phyloP scores from a whole-genome alignment of 495 filamentous ascomycete genomes.

The Trichoderma parareesei region DNA sequence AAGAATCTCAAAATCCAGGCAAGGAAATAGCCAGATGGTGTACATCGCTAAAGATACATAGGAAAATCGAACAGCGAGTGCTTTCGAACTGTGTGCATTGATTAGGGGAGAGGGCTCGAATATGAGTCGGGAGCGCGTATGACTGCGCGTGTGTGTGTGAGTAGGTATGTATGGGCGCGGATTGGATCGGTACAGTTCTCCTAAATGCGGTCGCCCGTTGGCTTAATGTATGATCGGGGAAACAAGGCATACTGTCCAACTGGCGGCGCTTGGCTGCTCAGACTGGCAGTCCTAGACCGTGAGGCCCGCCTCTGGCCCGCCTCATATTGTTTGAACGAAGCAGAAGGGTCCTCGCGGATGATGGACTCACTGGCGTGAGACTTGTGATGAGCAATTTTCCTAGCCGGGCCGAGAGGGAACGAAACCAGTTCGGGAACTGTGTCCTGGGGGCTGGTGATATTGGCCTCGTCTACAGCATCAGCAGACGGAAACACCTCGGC shows the following conservation, averaged over 20 bases:
- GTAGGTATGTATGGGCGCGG: background rate
- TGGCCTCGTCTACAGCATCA: background rate
- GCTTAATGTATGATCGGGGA: conserved; percentile 15
- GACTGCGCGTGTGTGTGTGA: background rate
- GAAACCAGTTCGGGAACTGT: conserved; percentile 6
- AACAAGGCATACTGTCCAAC: conserved; percentile 36
- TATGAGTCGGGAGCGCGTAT: background rate
- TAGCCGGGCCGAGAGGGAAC: conserved; percentile 2
- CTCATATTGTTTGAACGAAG: conserved; percentile 14
- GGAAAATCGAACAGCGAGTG: conserved; percentile 3
- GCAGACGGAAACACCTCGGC: background rate
- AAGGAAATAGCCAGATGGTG: background rate
- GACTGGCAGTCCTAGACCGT: conserved; percentile 27
- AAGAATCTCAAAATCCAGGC: background rate
- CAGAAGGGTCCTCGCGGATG: conserved; percentile 15
- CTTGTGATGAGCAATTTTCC: background rate
- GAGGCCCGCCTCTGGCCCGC: conserved; percentile 19
- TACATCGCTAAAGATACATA: conserved; percentile 4
- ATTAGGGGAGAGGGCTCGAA: background rate
- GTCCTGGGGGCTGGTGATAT: background rate
- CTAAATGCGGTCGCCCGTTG: conserved; percentile 10
- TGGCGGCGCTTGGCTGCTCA: conserved; percentile 29
- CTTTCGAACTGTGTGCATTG: background rate
- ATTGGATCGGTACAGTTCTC: background rate
- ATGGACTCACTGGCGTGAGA: conserved; percentile 18